Percentiles rank a stretch among this genome's conserved stretches.
These are phyloP conservation scores for Dioscorea zingiberensis DNA, from an alignment of 106 monocot species.

Conservation along the genomic window DNA sequence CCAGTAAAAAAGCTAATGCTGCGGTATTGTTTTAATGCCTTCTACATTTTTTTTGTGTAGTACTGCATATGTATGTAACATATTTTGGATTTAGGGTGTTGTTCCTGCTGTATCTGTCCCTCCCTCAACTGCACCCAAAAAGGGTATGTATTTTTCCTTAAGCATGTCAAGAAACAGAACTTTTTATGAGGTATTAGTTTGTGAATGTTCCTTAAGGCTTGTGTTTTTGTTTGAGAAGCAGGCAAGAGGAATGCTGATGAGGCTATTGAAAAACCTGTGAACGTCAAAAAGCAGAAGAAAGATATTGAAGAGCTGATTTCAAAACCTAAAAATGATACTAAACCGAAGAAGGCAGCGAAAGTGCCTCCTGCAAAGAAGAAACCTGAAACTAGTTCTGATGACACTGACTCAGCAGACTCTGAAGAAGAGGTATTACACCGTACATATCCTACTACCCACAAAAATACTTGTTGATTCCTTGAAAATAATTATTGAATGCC, in stretches of 20 bases:
- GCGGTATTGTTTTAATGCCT: conserved; percentile 14
- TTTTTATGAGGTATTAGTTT: background rate
- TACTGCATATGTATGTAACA: too few species aligned
- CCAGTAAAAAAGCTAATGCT: conserved; percentile 46
- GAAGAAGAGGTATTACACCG: conserved; percentile 25
- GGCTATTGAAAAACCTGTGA: conserved; percentile 33
- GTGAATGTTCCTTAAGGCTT: background rate
- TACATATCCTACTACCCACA: too few species aligned
- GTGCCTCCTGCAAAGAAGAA: conserved; percentile 38
- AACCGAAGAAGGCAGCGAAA: conserved; percentile 20
- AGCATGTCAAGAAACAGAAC: background rate
- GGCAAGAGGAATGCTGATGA: conserved; percentile 67
- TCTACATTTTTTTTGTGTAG: too few species aligned
- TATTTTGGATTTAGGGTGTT: conserved; percentile 2
- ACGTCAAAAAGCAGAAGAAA: conserved; percentile 61
- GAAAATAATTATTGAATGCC: too few species aligned
- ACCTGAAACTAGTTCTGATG: conserved; percentile 34
- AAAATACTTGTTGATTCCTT: too few species aligned
- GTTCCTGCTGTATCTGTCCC: conserved; percentile 7
- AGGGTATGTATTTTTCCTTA: conserved; percentile 20
- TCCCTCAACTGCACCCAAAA: conserved; percentile 38
- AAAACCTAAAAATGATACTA: conserved; percentile 18
- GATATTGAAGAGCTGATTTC: conserved; percentile 17
- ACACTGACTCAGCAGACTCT: conserved; percentile 42
- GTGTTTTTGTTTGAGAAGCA: conserved; percentile 6